Conservation (phyloP, 768 basidiomycete genomes). For the Lentinula sp. region DNA sequence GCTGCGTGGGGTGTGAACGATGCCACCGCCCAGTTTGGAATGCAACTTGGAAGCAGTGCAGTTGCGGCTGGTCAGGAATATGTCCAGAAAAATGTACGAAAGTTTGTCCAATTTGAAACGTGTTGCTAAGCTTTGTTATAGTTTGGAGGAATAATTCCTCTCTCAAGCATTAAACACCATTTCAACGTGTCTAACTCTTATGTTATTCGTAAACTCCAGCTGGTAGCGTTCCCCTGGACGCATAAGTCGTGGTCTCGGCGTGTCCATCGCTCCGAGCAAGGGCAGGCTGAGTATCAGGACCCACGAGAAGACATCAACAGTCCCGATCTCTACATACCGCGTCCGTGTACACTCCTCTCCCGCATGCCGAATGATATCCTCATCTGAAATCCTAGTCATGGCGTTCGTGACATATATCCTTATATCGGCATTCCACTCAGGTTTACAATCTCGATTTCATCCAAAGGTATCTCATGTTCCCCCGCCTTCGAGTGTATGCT, state of each 20-base stretch:
- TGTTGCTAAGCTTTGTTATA: conserved; percentile 21
- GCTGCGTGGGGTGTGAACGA: conserved; percentile 85
- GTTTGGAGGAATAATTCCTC: conserved; percentile 78
- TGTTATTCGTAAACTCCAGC: conserved; percentile 80
- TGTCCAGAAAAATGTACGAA: conserved; percentile 84
- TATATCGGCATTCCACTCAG: conserved; percentile 78
- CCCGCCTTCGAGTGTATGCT: background rate
- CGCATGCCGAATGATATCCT: background rate
- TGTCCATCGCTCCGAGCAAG: conserved; percentile 55
- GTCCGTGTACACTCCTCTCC: conserved; percentile 31
- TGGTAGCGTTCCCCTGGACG: conserved; percentile 94
- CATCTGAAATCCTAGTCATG: conserved; percentile 57
- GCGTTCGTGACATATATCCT: conserved; percentile 94
- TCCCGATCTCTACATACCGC: conserved; percentile 95
- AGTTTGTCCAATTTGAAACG: background rate
- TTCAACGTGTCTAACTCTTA: conserved; percentile 98
- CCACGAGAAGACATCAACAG: conserved; percentile 94
- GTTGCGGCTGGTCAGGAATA: conserved; percentile 94
- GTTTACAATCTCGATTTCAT: conserved; percentile 77
- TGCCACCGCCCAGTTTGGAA: conserved; percentile 90
- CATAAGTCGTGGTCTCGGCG: conserved; percentile 85
- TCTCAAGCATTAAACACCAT: conserved; percentile 75
- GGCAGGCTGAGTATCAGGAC: conserved; percentile 73
- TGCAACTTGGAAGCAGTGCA: conserved; percentile 90
- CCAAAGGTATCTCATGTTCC: conserved; percentile 42